Conservation (phyloP, 176 grass and related monocot species). For the Ensete ventricosum region DNA sequence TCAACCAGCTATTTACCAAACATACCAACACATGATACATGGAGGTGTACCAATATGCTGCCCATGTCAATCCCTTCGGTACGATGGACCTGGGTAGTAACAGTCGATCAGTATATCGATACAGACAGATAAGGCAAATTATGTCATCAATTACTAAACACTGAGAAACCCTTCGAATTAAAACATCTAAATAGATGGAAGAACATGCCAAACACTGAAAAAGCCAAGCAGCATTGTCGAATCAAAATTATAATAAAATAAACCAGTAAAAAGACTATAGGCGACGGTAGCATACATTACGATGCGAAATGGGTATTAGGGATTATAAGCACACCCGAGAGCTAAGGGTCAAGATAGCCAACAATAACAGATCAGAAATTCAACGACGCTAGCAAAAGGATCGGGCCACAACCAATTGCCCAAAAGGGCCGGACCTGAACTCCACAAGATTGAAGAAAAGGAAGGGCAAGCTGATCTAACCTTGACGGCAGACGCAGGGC, state of each 20-base stretch:
- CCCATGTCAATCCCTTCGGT: too few species aligned
- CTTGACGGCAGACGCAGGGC: background rate
- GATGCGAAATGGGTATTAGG: background rate
- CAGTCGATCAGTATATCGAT: too few species aligned
- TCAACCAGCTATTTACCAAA: too few species aligned
- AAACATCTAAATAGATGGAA: background rate
- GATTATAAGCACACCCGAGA: background rate
- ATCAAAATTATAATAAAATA: background rate
- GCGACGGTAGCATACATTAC: background rate
- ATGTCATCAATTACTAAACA: too few species aligned
- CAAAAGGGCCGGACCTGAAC: background rate
- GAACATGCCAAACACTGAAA: background rate
- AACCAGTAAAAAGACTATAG: background rate
- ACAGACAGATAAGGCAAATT: too few species aligned
- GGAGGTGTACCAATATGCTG: too few species aligned
- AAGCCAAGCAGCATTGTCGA: background rate
- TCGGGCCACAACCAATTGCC: background rate
- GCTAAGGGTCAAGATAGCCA: background rate
- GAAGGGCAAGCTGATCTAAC: slow-evolving; percentile 1
- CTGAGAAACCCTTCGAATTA: too few species aligned
- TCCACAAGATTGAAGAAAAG: background rate
- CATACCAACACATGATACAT: too few species aligned
- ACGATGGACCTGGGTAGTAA: too few species aligned
- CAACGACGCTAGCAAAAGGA: background rate
- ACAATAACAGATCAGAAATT: too few species aligned